Evolutionary conservation across 2,329 filamentous ascomycete species (phyloP).

Genomic region (Ceratocystis albifundus): DNA sequence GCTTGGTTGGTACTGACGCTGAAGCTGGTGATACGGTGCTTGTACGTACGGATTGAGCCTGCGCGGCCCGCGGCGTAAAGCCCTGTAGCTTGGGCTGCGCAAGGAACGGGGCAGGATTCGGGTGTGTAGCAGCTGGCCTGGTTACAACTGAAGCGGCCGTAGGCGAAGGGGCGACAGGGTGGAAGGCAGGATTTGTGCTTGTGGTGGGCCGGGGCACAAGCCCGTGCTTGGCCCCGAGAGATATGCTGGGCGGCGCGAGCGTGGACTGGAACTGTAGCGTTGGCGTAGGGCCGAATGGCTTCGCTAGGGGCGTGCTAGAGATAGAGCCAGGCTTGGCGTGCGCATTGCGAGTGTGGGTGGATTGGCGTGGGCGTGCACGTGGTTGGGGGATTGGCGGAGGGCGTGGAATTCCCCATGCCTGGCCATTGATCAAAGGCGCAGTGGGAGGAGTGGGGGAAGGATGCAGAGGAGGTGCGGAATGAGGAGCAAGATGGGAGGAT

Average conservation of each 20-base stretch:
- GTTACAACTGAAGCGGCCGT: not conserved
- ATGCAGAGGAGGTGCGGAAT: not conserved
- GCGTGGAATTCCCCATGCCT: slow-evolving; percentile 19
- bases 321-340: not conserved
- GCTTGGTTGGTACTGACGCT: too few relatives aligned
- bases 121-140: not conserved
- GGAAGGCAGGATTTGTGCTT: not conserved
- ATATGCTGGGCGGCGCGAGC: not conserved
- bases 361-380: slow-evolving; percentile 8
- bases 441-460: not conserved
- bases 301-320: not conserved
- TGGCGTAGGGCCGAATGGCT: not conserved
- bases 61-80: not conserved
- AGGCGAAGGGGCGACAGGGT: not conserved
- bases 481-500: not conserved
- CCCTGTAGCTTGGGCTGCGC: slow-evolving; percentile 9
- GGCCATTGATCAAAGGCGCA: slow-evolving; percentile 15
- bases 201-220: not conserved
- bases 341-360: not conserved
- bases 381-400: slow-evolving; percentile 5
- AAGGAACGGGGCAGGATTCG: not conserved
- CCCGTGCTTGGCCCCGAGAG: not conserved
- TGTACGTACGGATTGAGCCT: not conserved
- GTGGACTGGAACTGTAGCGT: not conserved
- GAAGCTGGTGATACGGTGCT: not conserved